Conservation (phyloP, 2,329 filamentous ascomycete species). For the Trichophyton equinum region DNA sequence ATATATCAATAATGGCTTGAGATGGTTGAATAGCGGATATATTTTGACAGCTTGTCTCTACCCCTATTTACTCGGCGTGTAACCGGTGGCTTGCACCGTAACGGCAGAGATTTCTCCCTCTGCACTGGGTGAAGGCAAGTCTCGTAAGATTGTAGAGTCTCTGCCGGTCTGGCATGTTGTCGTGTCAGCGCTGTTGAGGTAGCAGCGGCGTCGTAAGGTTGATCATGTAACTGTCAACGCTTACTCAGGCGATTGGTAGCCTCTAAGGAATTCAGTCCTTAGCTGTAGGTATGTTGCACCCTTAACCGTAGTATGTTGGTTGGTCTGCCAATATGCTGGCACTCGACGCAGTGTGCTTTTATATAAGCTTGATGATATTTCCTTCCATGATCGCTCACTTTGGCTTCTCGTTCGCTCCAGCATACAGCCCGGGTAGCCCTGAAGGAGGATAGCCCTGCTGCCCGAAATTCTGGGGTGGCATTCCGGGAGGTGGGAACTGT, state of each 20-base stretch:
- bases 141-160: too few relatives aligned
- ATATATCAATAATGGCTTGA: neutral
- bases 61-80: neutral
- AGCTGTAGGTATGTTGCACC: too few relatives aligned
- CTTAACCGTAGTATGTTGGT: too few relatives aligned
- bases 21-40: neutral
- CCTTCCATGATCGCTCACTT: neutral
- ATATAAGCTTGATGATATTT: neutral
- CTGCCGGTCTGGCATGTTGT: too few relatives aligned
- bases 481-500: slow-evolving; percentile 7
- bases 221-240: too few relatives aligned
- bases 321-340: too few relatives aligned
- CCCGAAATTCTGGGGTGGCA: slow-evolving; percentile 4
- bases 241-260: too few relatives aligned
- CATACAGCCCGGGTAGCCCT: slow-evolving; percentile 12
- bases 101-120: neutral
- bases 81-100: neutral
- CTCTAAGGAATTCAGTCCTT: too few relatives aligned
- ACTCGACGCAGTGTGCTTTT: neutral
- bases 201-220: too few relatives aligned
- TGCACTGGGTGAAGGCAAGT: too few relatives aligned
- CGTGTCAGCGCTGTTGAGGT: too few relatives aligned
- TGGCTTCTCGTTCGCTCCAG: neutral
- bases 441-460: slow-evolving; percentile 20
- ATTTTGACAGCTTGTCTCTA: neutral